These are phyloP conservation scores for Eimeria praecox DNA, from an alignment of 169 alveolate genomes.

Conservation along the genomic window DNA sequence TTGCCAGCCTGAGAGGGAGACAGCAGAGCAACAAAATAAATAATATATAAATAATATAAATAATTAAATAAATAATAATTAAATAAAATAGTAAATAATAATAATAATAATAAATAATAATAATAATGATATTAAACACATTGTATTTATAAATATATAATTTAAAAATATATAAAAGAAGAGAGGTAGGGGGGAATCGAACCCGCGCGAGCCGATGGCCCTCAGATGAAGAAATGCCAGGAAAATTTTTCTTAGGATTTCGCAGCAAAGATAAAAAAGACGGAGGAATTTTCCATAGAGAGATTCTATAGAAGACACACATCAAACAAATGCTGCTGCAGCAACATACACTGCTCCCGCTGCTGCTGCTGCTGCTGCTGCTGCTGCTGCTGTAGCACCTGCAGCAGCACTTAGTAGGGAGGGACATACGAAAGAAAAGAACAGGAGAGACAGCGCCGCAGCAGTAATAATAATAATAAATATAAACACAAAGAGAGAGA, in stretches of 20 bases:
- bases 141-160: no score
- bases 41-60: neutral
- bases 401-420: no score
- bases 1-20: neutral
- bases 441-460: no score
- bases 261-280: neutral
- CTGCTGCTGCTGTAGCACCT: no score
- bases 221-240: neutral
- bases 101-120: neutral
- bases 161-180: no score
- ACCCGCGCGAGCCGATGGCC: conserved; percentile 52
- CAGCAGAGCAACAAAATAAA: neutral
- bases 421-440: no score
- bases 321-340: no score
- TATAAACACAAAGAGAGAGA: no score
- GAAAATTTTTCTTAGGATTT: neutral
- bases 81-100: neutral
- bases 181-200: conserved; percentile 27
- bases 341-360: no score
- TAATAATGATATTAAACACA: neutral
- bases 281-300: neutral
- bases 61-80: neutral
- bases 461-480: no score
- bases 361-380: no score
- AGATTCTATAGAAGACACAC: neutral